A percentile compares a stretch with the other conserved stretches of the same genome.
These are phyloP conservation scores for Carex cristatella DNA, from an alignment of 176 grass and related monocot genomes.

Conservation along the genomic window DNA sequence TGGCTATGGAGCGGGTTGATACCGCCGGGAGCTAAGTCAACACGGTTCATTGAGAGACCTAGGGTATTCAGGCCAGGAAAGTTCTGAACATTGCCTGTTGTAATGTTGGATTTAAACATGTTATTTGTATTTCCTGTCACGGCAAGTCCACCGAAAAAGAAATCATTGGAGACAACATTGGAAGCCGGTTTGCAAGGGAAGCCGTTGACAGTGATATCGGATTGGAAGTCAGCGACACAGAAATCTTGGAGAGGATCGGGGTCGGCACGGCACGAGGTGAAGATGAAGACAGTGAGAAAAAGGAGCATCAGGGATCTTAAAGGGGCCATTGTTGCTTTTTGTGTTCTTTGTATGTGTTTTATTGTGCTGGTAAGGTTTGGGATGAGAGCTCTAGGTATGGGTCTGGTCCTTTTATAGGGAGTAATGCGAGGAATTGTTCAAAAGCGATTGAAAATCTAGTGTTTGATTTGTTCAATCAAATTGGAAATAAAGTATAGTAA, in stretches of 20 bases:
- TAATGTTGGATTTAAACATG: constrained; percentile 53
- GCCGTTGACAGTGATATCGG: constrained; percentile 17
- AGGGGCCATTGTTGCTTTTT: not conserved
- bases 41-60: constrained; percentile 53
- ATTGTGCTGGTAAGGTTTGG: not conserved
- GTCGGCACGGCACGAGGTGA: constrained; percentile 33
- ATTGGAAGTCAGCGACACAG: constrained; percentile 22
- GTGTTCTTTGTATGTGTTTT: not conserved
- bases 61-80: constrained; percentile 68
- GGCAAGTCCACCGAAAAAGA: constrained; percentile 41
- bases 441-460: not conserved
- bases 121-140: constrained; percentile 25
- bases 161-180: constrained; percentile 32
- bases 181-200: constrained; percentile 40
- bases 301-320: not conserved
- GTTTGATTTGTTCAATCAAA: not conserved
- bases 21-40: constrained; percentile 39
- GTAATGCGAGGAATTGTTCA: not conserved
- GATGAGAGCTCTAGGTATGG: not conserved
- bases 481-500: not conserved
- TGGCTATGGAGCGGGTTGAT: constrained; percentile 69
- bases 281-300: not conserved
- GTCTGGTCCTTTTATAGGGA: not conserved
- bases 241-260: constrained; percentile 70
- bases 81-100: constrained; percentile 26